Evolutionary conservation across 2,329 filamentous ascomycete genomes (phyloP).

Genomic region (Macroventuria anomochaeta): DNA sequence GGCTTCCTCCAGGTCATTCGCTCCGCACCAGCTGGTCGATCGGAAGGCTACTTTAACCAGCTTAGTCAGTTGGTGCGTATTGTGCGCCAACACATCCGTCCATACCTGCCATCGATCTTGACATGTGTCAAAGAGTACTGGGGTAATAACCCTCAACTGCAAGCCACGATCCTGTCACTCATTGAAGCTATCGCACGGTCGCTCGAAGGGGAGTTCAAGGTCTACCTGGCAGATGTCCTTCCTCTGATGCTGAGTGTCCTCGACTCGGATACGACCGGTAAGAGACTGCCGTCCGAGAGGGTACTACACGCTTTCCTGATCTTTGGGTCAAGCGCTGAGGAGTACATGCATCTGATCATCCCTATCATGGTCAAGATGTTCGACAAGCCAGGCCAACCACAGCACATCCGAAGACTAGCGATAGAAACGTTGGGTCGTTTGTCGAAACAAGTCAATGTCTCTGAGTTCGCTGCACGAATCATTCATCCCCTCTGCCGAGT

Average conservation of each 20-base stretch:
- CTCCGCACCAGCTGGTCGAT: slow-evolving; percentile 74
- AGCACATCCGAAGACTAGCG: slow-evolving; percentile 80
- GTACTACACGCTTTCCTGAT: slow-evolving; percentile 95
- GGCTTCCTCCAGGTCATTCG: slow-evolving; percentile 91
- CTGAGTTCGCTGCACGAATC: slow-evolving; percentile 94
- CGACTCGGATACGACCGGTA: slow-evolving; percentile 79
- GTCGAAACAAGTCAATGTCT: slow-evolving; percentile 94
- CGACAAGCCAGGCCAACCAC: slow-evolving; percentile 83
- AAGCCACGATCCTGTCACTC: slow-evolving; percentile 88
- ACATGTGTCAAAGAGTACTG: slow-evolving; percentile 89
- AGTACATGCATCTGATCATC: slow-evolving; percentile 99
- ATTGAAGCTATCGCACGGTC: slow-evolving; percentile 94
- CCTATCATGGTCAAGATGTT: slow-evolving; percentile 94
- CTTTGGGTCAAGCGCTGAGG: slow-evolving; percentile 93
- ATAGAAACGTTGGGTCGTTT: slow-evolving; percentile 96
- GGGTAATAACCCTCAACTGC: slow-evolving; percentile 78
- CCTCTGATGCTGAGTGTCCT: slow-evolving; percentile 94
- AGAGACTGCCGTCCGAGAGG: slow-evolving; percentile 82
- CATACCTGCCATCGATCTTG: slow-evolving; percentile 86
- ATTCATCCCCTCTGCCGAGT: slow-evolving; percentile 91
- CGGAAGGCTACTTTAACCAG: slow-evolving; percentile 98
- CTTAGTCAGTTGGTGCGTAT: slow-evolving; percentile 91
- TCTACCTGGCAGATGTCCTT: slow-evolving; percentile 86
- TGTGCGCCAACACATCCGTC: slow-evolving; percentile 93
- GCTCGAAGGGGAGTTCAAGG: slow-evolving; percentile 96